These are phyloP conservation scores for Mortierella sp. DNA, from an alignment of 371 early-diverging fungal species.

Conservation along the genomic window DNA sequence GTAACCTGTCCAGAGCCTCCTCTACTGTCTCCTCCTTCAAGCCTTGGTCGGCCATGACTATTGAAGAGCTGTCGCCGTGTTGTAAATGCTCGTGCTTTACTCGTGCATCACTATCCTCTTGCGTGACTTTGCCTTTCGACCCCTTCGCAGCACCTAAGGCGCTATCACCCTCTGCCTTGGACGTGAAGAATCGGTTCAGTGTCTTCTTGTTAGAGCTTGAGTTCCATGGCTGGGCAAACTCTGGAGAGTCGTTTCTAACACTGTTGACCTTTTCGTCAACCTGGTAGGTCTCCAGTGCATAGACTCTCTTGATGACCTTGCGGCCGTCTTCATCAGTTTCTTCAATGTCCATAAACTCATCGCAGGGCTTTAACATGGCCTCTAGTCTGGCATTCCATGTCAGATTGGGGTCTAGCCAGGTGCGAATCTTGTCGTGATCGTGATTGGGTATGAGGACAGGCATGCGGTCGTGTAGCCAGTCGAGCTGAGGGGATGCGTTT, in stretches of 20 bases:
- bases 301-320: conserved; percentile 7
- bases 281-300: conserved; percentile 49
- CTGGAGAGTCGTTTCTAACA: conserved; percentile 43
- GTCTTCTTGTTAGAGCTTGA: conserved; percentile 48
- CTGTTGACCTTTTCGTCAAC: conserved; percentile 52
- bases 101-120: background rate
- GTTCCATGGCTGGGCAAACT: conserved; percentile 49
- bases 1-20: background rate
- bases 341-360: conserved; percentile 61
- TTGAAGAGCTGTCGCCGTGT: background rate
- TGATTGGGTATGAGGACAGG: conserved; percentile 72
- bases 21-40: background rate
- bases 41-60: background rate
- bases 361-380: conserved; percentile 65
- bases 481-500: conserved; percentile 56
- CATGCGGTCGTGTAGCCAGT: conserved; percentile 78
- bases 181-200: conserved; percentile 32
- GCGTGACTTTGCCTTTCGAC: background rate
- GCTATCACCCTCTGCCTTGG: conserved; percentile 2
- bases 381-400: conserved; percentile 57
- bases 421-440: conserved; percentile 55
- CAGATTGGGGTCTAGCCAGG: conserved; percentile 68
- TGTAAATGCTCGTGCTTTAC: background rate
- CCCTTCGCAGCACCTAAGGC: background rate
- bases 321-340: conserved; percentile 3